A percentile compares a stretch with the other conserved stretches of the same genome.
These are phyloP conservation scores for Glycine latifolia DNA, from an alignment of 306 rosid genomes.

Conservation along the genomic window DNA sequence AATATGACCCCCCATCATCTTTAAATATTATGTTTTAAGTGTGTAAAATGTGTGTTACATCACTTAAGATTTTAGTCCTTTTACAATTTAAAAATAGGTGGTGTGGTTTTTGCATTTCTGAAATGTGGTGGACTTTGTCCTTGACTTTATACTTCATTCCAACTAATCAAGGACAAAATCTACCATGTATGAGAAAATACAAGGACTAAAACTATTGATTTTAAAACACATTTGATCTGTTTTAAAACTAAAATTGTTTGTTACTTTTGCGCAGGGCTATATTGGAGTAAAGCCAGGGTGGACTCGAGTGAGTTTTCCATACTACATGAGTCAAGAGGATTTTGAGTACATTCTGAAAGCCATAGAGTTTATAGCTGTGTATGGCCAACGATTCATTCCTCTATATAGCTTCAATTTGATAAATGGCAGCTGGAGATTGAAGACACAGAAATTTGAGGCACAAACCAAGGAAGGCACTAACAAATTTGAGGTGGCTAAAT, in stretches of 20 bases:
- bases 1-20: not conserved
- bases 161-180: too few species aligned
- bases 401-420: slow-evolving; percentile 64
- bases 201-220: too few species aligned
- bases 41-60: too few species aligned
- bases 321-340: slow-evolving; percentile 76
- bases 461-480: slow-evolving; percentile 45
- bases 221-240: too few species aligned
- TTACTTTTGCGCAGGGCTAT: slow-evolving; percentile 59
- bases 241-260: not conserved
- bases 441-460: slow-evolving; percentile 54
- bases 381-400: slow-evolving; percentile 82
- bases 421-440: slow-evolving; percentile 71
- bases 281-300: slow-evolving; percentile 88
- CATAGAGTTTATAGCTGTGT: slow-evolving; percentile 72
- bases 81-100: too few species aligned
- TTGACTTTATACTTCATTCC: too few species aligned
- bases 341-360: slow-evolving; percentile 77
- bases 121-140: too few species aligned
- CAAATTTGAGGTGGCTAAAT: slow-evolving; percentile 59
- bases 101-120: too few species aligned
- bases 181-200: too few species aligned
- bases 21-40: not conserved
- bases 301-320: slow-evolving; percentile 88
- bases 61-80: not conserved